Evolutionary conservation across 805 yeast genomes (phyloP), one percentile per base, ranked within the genome.

Genomic region (Pichia phayaonensis): DNA sequence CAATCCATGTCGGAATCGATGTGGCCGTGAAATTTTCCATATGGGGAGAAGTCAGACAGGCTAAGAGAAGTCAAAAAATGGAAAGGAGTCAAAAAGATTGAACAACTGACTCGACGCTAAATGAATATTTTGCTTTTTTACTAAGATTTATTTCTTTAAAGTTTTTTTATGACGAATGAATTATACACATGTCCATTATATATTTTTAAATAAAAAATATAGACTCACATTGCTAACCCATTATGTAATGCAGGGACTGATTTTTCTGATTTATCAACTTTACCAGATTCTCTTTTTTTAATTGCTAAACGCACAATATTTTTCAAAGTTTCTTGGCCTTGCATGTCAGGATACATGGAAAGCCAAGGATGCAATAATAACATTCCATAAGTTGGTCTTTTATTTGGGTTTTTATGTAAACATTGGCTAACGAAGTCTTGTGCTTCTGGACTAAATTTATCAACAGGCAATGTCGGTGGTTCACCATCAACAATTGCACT

Each of bases 401-500:
- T 71, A 27, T 79, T 79, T 1, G 99, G 96, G 49, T 78, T 77
- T 68, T 92, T 94, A 59, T 83, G 82, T 50, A 94, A 72, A 67
- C 94, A 86, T 52, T 79, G 75, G 13, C 74, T 73, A 12, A 92
- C 95, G 66, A 94, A 94, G 56, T 82, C 80, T 59, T 81, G 84
- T 0, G 97, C 98, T 47, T 83, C 84, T n/a, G 72, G 65, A 2
- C 90, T 79, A 63, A 79, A 94, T 58, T 68, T 70, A 47, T 67
- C 77, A 2, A 73, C 68, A 18, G 90, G 90, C 48, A 90, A 71
- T 44, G 72, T 71, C n/a, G 97, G 97, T 4, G 96, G 89, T 26
- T 86, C 90, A 12, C 96, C 97, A 63, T 88, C 95, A n/a, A 94
- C 97, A 60, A 94, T 94, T 3, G 97, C 98, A 68, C 89, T 84